phyloP scores from a whole-genome alignment of 2,329 filamentous ascomycete genomes.

The Myriangium duriaei region DNA sequence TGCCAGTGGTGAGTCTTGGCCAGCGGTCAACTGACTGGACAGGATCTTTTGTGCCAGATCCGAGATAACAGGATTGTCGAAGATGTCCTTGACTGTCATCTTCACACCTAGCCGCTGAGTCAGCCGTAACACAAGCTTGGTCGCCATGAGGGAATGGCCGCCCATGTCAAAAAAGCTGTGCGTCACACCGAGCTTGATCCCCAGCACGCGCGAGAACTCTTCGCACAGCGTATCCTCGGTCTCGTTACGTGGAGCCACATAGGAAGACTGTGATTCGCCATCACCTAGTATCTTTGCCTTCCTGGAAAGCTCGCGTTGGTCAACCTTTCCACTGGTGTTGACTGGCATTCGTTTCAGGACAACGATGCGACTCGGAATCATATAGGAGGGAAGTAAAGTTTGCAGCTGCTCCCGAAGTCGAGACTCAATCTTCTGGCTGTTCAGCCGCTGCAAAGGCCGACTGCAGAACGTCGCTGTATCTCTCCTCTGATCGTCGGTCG shows the following conservation, averaged over 20 bases:
- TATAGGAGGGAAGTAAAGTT: conserved; percentile 59
- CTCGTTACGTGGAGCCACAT: too few relatives aligned
- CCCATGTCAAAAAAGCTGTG: conserved; percentile 5
- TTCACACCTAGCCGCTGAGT: conserved; percentile 41
- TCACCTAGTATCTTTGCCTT: too few relatives aligned
- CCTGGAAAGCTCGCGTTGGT: neutral
- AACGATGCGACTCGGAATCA: conserved; percentile 80
- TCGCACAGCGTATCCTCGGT: too few relatives aligned
- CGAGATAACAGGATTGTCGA: neutral
- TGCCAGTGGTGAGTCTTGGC: too few relatives aligned
- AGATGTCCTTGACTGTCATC: conserved; percentile 14
- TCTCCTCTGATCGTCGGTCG: neutral
- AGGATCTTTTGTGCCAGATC: conserved; percentile 9
- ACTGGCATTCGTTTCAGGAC: conserved; percentile 58
- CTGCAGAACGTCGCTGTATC: too few relatives aligned
- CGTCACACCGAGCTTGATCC: neutral
- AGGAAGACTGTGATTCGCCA: too few relatives aligned
- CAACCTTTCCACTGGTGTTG: conserved; percentile 48
- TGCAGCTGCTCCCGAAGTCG: too few relatives aligned
- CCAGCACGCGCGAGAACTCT: too few relatives aligned
- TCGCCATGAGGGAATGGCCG: conserved; percentile 4
- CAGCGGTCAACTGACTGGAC: too few relatives aligned
- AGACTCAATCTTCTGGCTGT: too few relatives aligned
- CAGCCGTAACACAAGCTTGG: conserved; percentile 30
- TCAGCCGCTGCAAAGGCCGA: too few relatives aligned